Conservation (phyloP, 2,329 filamentous ascomycete genomes). For the Colletotrichum acutatum region DNA sequence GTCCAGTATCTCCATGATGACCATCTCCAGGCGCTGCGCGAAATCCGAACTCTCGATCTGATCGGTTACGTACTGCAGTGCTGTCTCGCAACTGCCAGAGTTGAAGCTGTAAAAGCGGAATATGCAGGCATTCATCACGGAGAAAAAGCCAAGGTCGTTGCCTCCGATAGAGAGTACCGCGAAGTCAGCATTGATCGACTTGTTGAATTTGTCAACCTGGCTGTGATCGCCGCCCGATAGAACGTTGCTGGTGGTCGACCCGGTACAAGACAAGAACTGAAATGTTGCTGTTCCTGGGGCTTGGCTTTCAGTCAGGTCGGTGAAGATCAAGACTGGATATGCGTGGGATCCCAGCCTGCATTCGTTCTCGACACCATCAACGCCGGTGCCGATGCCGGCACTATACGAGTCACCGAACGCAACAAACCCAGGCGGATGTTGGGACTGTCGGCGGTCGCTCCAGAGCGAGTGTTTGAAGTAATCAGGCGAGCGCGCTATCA, state of each 20-base stretch:
- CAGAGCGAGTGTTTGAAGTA: not conserved
- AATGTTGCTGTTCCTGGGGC: constrained; percentile 45
- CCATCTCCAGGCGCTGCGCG: constrained; percentile 50
- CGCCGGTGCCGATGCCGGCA: constrained; percentile 58
- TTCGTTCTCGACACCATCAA: constrained; percentile 52
- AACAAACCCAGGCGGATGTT: constrained; percentile 43
- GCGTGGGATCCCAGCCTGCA: constrained; percentile 55
- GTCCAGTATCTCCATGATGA: constrained; percentile 57
- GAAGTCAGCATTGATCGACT: constrained; percentile 51
- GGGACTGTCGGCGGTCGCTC: not conserved
- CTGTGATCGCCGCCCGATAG: constrained; percentile 48
- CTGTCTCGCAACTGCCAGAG: constrained; percentile 56
- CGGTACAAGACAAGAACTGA: constrained; percentile 60
- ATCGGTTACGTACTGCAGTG: constrained; percentile 48
- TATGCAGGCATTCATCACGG: constrained; percentile 61
- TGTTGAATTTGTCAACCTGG: constrained; percentile 56
- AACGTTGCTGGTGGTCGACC: constrained; percentile 54
- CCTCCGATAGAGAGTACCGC: constrained; percentile 59
- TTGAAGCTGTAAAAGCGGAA: constrained; percentile 62
- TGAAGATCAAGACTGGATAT: constrained; percentile 53
- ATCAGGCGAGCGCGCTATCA: not conserved
- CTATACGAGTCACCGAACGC: constrained; percentile 60
- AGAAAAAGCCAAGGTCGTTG: constrained; percentile 62
- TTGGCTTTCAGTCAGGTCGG: constrained; percentile 46
- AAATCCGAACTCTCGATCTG: constrained; percentile 49